Percentiles rank a stretch among this genome's conserved stretches.
Conservation (phyloP, 2,329 filamentous ascomycete genomes). For the Arthrinium phaeospermum region DNA sequence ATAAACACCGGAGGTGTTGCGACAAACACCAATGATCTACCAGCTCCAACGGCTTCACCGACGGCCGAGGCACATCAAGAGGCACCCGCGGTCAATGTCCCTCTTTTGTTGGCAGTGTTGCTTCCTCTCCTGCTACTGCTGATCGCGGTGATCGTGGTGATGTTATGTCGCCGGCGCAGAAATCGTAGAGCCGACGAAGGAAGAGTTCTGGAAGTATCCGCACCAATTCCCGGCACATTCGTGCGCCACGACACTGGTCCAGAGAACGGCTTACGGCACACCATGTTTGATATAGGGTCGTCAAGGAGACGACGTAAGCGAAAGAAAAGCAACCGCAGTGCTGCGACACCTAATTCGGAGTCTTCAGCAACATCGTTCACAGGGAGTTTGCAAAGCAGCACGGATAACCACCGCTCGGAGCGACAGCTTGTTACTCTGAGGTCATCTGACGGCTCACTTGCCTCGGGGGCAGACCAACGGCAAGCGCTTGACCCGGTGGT, state of each 20-base stretch:
- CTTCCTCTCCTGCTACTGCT: constrained; percentile 32
- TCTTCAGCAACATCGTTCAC: background rate
- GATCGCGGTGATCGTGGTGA: constrained; percentile 28
- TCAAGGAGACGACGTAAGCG: background rate
- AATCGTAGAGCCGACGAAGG: constrained; percentile 26
- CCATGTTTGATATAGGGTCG: constrained; percentile 30
- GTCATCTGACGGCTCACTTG: background rate
- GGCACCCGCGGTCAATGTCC: background rate
- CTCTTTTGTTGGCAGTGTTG: constrained; percentile 31
- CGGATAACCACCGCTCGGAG: background rate
- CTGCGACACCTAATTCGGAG: constrained; percentile 13
- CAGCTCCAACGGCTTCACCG: constrained; percentile 17
- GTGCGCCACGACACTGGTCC: constrained; percentile 29
- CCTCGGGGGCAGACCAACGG: background rate
- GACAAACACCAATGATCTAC: background rate
- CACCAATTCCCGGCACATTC: constrained; percentile 37
- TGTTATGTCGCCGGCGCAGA: constrained; percentile 34
- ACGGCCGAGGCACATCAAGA: background rate
- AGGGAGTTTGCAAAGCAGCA: background rate
- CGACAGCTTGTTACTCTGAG: background rate
- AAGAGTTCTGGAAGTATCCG: constrained; percentile 33
- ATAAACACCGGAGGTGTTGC: background rate
- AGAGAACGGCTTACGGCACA: constrained; percentile 27
- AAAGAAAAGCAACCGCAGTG: background rate
- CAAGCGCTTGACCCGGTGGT: background rate